These are phyloP conservation scores for Schizophyllum commune DNA, from an alignment of 1,284 basidiomycete genomes.

Conservation along the genomic window DNA sequence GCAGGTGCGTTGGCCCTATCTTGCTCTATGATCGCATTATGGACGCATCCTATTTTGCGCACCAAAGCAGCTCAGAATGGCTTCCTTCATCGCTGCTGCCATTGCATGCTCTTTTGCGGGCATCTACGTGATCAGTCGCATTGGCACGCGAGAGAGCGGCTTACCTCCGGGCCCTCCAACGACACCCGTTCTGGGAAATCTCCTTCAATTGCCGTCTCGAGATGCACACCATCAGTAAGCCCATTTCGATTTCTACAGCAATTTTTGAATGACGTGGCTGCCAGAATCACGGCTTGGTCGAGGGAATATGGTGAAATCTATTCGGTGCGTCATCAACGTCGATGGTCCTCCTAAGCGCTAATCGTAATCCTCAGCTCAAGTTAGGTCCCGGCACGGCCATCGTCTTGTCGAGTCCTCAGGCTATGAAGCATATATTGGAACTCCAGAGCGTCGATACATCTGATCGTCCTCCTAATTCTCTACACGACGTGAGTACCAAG, in stretches of 20 bases:
- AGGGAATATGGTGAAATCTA: constrained; percentile 7
- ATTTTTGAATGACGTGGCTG: not conserved
- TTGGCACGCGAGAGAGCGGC: not conserved
- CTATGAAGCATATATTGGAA: not conserved
- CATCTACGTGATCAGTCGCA: not conserved
- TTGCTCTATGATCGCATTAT: no score
- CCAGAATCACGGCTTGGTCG: constrained; percentile 4
- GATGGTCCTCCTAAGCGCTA: not conserved
- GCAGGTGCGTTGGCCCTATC: no score
- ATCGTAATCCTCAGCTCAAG: not conserved
- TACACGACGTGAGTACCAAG: not conserved
- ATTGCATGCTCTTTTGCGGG: no score
- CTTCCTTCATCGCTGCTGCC: no score
- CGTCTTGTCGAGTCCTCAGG: not conserved
- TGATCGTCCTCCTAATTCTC: not conserved
- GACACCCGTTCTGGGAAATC: not conserved
- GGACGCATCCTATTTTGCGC: no score
- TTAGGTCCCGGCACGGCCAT: not conserved
- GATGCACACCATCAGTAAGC: not conserved
- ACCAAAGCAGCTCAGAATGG: no score
- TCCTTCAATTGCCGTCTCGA: not conserved
- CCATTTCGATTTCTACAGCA: not conserved
- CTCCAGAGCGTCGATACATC: not conserved
- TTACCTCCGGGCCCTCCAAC: not conserved
- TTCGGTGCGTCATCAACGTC: constrained; percentile 1